phyloP scores from a whole-genome alignment of 1,284 basidiomycete genomes.

The Caloboletus firmus region DNA sequence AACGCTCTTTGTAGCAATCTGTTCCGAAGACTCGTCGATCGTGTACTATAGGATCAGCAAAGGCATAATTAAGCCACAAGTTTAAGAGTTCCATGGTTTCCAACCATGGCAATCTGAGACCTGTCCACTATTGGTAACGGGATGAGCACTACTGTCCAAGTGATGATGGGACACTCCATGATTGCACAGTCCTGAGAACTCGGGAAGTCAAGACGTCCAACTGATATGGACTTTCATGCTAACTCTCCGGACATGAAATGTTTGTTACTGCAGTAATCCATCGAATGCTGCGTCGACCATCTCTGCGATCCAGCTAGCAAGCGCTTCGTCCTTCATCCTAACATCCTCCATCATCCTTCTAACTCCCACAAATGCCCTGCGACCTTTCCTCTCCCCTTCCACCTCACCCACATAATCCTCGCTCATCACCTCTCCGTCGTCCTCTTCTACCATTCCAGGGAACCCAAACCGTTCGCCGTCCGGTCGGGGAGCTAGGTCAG shows the following conservation, averaged over 20 bases:
- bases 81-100: conserved; percentile 35
- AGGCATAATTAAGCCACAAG: conserved; percentile 71
- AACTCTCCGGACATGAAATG: neutral
- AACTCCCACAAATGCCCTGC: conserved; percentile 66
- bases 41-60: conserved; percentile 79
- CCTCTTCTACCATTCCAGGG: conserved; percentile 69
- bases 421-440: conserved; percentile 47
- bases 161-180: neutral
- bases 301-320: conserved; percentile 76
- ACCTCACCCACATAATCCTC: conserved; percentile 43
- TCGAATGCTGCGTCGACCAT: conserved; percentile 64
- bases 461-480: conserved; percentile 83
- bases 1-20: conserved; percentile 69
- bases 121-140: neutral
- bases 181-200: neutral
- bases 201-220: neutral
- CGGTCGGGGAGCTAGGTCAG: conserved; percentile 66
- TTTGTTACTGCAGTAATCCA: conserved; percentile 26
- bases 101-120: neutral
- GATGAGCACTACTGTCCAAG: neutral
- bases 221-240: conserved; percentile 1
- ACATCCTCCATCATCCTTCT: conserved; percentile 63
- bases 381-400: conserved; percentile 66
- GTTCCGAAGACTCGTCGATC: conserved; percentile 73
- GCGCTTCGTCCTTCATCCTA: conserved; percentile 63